Base-by-base conservation (phyloP, 441 rosid genomes). In the Pelargonium citronellum region DNA sequence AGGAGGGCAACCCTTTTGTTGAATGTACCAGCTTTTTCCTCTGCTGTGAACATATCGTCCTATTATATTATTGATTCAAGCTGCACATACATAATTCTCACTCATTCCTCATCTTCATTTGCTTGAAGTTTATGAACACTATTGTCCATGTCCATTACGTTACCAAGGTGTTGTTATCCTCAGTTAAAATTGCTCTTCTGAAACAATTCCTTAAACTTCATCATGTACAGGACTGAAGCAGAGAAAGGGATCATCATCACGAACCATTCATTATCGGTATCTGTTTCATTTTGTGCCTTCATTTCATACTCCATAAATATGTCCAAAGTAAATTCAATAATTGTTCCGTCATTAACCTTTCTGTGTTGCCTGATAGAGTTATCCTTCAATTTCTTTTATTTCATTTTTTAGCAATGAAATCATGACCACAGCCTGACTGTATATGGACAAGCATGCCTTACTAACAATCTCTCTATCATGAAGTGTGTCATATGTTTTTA, bases 211-310 rank as follows among this genome's bases (percentile, higher is more conserved):
- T 75, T 62, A 27, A 43, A 67, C 65, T 71, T 51, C n/a, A 39
- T 62, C 65, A 66, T 84, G 73, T 73, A 70, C 89, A 92, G 99
- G 99, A 88, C 80, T 64, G 99, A 95, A 83, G 89, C 93, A 67
- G 98, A 92, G 83, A 91, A 91, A 81, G 97, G 97, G 55, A 87
- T 95, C 78, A 80, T 91, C 51, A 82, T 95, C 70, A 95, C 96
- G 71, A 89, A 89, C 74, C 99, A 92, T 74, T 92, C 99, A 16
- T 80, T 95, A 67, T 81, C 46, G 87, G 98, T 95, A 87, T 66
- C 84, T 53, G 69, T 67, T 74, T 69, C 63, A 62, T 76, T 63
- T 47, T 71, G n/a, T 27, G 4, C 46, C 27, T 39, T 10, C 39
- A 10, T 64, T 67, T 19, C 12, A 1, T 12, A n/a, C 9, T 62